phyloP scores from a whole-genome alignment of 805 yeast genomes.

The Candida oleophila region DNA sequence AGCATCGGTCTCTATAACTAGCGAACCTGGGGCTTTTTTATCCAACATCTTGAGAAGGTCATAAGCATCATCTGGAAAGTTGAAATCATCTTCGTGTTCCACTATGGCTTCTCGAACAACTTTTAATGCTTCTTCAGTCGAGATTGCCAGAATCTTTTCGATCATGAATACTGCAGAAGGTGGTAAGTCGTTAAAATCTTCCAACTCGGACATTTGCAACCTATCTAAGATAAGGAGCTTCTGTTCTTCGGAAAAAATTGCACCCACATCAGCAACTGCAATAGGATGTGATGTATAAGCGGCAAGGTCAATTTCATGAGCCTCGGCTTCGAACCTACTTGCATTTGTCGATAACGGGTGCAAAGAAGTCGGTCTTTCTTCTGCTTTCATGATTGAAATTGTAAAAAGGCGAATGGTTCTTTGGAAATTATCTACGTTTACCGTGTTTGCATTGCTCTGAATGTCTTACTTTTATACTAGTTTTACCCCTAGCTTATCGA shows the following conservation, averaged over 20 bases:
- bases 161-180: constrained; percentile 26
- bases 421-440: no score
- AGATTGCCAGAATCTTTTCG: constrained; percentile 22
- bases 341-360: no score
- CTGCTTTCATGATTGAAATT: no score
- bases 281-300: constrained; percentile 24
- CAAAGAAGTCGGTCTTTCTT: no score
- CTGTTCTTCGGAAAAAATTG: constrained; percentile 22
- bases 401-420: no score
- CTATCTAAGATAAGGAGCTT: constrained; percentile 27
- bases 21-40: no score
- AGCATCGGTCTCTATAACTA: no score
- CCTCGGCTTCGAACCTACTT: no score
- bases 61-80: constrained; percentile 40
- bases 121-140: constrained; percentile 37
- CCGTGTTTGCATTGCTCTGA: no score
- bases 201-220: constrained; percentile 23
- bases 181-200: constrained; percentile 32
- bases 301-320: constrained; percentile 12
- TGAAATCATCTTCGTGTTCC: constrained; percentile 48
- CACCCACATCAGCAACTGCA: constrained; percentile 23
- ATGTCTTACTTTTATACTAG: no score
- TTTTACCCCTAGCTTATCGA: no score
- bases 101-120: constrained; percentile 38
- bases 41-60: constrained; percentile 25